Conservation (phyloP, 2,329 filamentous ascomycete genomes). For the Escovopsis sp. region DNA sequence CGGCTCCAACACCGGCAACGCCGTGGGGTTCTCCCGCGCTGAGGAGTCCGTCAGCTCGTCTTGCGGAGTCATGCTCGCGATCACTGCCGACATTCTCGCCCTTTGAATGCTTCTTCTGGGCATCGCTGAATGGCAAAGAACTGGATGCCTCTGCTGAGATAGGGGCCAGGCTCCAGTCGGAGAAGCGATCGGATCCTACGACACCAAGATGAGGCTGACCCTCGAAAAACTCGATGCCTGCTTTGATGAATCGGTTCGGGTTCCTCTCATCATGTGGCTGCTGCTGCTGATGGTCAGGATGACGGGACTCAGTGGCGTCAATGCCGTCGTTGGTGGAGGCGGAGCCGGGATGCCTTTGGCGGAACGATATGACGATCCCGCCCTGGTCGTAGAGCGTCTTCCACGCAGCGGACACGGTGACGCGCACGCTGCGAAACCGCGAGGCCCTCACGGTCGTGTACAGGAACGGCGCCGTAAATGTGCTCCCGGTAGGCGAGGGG, state of each 20-base stretch:
- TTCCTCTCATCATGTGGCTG: slow-evolving; percentile 1
- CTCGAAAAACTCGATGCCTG: slow-evolving; percentile 8
- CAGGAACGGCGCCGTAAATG: slow-evolving; percentile 8
- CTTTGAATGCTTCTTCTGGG: too few species aligned
- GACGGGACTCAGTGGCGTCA: too few species aligned
- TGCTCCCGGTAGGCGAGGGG: slow-evolving; percentile 5
- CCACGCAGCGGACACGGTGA: slow-evolving; percentile 7
- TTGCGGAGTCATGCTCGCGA: too few species aligned
- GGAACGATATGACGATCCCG: slow-evolving; percentile 7
- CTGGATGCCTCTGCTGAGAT: not conserved
- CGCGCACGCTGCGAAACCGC: slow-evolving; percentile 7
- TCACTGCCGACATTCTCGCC: too few species aligned
- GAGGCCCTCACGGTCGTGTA: slow-evolving; percentile 5
- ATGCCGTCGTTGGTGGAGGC: too few species aligned
- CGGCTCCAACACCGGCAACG: too few species aligned
- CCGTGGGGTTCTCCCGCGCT: too few species aligned
- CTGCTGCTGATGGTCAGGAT: too few species aligned
- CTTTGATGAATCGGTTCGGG: slow-evolving; percentile 8
- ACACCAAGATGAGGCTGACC: slow-evolving; percentile 6
- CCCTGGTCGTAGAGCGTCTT: slow-evolving; percentile 9
- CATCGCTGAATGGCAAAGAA: too few species aligned
- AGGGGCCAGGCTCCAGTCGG: slow-evolving; percentile 8
- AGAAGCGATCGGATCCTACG: slow-evolving; percentile 7
- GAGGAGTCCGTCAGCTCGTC: too few species aligned
- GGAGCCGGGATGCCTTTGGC: too few species aligned